Conservation (phyloP, 345 rosid genomes). For the Acer campestre region DNA sequence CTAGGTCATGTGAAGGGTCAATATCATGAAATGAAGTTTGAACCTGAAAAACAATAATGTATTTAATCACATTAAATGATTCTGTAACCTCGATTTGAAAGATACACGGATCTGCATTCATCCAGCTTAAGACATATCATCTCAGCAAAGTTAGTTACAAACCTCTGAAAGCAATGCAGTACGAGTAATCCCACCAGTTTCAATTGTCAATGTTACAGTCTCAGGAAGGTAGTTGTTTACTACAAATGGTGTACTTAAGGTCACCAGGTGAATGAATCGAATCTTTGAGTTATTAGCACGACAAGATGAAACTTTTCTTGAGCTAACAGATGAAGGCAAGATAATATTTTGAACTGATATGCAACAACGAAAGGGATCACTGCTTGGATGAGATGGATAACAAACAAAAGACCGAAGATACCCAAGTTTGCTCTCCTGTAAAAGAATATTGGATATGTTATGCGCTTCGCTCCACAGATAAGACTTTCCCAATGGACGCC, state of each 20-base stretch:
- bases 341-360: conserved; percentile 60
- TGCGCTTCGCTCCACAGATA: conserved; percentile 95
- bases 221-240: conserved; percentile 81
- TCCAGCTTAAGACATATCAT: neutral
- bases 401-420: conserved; percentile 84
- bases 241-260: conserved; percentile 73
- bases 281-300: conserved; percentile 38
- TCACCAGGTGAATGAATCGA: conserved; percentile 62
- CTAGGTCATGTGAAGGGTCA: conserved; percentile 86
- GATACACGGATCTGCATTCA: conserved; percentile 16
- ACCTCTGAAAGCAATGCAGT: conserved; percentile 80
- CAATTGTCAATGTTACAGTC: conserved; percentile 59
- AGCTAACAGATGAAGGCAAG: conserved; percentile 50
- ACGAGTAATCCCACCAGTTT: conserved; percentile 69
- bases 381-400: conserved; percentile 90
- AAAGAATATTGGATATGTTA: conserved; percentile 68
- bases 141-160: conserved; percentile 30
- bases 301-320: conserved; percentile 33
- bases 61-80: conserved; percentile 17
- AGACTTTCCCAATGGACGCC: conserved; percentile 85
- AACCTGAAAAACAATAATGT: conserved; percentile 47
- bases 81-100: conserved; percentile 20
- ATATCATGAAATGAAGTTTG: conserved; percentile 77
- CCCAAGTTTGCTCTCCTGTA: conserved; percentile 77
- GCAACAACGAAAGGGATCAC: conserved; percentile 89